Percentiles rank a stretch among this genome's conserved stretches.
Conservation (phyloP, 495 filamentous ascomycete species). For the Xylaria venustula region DNA sequence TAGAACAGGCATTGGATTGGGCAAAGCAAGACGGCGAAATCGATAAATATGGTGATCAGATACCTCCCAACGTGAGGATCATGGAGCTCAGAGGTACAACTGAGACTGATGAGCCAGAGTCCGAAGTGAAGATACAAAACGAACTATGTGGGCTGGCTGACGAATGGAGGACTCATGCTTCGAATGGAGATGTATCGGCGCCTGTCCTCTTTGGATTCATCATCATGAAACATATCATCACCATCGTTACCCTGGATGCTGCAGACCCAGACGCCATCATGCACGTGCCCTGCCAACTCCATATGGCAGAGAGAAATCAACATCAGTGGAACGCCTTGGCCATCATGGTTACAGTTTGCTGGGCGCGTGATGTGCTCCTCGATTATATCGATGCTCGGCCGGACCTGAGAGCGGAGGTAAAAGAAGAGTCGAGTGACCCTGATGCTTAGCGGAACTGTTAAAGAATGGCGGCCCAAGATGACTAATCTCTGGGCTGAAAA, state of each 20-base stretch:
- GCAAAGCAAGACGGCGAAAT: conserved; percentile 21
- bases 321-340: conserved; percentile 32
- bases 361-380: conserved; percentile 27
- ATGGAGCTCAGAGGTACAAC: conserved; percentile 15
- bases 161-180: conserved; percentile 12
- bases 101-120: conserved; percentile 13
- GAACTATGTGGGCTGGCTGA: conserved; percentile 16
- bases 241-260: conserved; percentile 28
- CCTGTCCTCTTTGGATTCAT: conserved; percentile 28
- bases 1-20: conserved; percentile 20
- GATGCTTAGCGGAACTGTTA: conserved; percentile 17
- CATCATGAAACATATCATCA: conserved; percentile 29
- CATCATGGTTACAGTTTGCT: conserved; percentile 30
- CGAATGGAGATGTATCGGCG: conserved; percentile 1
- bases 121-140: conserved; percentile 14
- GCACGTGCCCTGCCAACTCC: conserved; percentile 25
- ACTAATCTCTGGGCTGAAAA: not conserved
- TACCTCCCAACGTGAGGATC: conserved; percentile 17
- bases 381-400: conserved; percentile 5
- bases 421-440: conserved; percentile 20
- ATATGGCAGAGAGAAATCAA: conserved; percentile 28
- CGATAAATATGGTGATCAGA: conserved; percentile 4
- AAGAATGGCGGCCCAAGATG: not conserved
- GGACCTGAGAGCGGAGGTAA: conserved; percentile 1
- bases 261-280: conserved; percentile 19